Percentiles rank a stretch among this genome's conserved stretches.
phyloP scores from a whole-genome alignment of 148 eudicot genomes.

The Arbutus unedo region DNA sequence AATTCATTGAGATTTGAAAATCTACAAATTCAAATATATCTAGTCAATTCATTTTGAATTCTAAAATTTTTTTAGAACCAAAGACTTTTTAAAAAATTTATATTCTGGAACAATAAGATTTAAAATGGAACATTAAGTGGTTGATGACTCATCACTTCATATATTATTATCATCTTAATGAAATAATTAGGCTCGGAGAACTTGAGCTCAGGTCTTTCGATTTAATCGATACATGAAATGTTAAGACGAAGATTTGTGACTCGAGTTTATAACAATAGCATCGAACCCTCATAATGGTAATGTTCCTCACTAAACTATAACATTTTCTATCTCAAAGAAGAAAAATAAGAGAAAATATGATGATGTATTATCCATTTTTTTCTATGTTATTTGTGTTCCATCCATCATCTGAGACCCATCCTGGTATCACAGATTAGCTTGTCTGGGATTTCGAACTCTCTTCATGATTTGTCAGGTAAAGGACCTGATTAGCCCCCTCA shows the following conservation, averaged over 20 bases:
- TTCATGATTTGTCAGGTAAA: slow-evolving; percentile 8
- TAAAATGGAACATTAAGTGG: no score
- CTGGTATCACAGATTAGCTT: background rate
- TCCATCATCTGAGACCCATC: background rate
- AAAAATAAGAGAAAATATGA: background rate
- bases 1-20: no score
- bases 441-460: background rate
- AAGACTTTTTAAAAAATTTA: no score
- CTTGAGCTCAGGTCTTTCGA: background rate
- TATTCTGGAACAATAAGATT: background rate
- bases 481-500: background rate
- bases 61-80: no score
- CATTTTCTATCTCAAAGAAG: background rate
- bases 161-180: background rate
- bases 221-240: background rate
- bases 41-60: no score
- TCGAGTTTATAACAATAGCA: background rate
- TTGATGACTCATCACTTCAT: no score
- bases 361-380: background rate
- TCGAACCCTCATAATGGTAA: no score
- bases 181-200: background rate
- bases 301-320: background rate
- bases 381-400: background rate
- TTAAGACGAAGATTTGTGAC: background rate
- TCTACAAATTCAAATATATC: no score